phyloP scores from a whole-genome alignment of 2,329 filamentous ascomycete species.

The Monosporascus sp. region DNA sequence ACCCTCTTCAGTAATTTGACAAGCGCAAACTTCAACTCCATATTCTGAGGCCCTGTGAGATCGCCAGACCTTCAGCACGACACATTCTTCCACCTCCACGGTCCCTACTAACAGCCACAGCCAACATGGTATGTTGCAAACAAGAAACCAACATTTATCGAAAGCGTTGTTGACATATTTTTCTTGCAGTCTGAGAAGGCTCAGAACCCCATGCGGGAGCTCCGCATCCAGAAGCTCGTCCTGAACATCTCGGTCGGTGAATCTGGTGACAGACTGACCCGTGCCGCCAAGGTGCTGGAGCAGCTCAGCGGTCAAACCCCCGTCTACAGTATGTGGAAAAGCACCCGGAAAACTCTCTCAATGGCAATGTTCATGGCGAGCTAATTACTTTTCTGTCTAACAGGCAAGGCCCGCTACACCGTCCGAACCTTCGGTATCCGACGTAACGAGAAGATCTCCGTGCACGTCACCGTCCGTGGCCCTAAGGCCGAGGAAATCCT shows the following conservation, averaged over 20 bases:
- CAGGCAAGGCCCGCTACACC: constrained; percentile 99
- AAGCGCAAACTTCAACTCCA: constrained; percentile 1
- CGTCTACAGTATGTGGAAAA: constrained; percentile 78
- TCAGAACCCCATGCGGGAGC: constrained; percentile 98
- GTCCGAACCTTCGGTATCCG: constrained; percentile 99
- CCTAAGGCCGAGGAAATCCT: constrained; percentile 99
- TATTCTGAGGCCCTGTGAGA: constrained; percentile 11
- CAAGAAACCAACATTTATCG: background rate
- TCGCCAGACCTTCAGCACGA: constrained; percentile 6
- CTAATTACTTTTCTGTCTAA: constrained; percentile 12
- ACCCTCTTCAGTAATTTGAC: background rate
- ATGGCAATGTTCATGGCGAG: constrained; percentile 3
- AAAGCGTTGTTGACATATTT: constrained; percentile 17
- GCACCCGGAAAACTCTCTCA: background rate
- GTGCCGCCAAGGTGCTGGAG: constrained; percentile 99
- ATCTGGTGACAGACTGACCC: constrained; percentile 99
- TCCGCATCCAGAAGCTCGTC: constrained; percentile 72
- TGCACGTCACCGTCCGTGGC: constrained; percentile 98
- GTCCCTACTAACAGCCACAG: constrained; percentile 22
- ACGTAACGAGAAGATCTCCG: constrained; percentile 99
- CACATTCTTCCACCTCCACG: constrained; percentile 8
- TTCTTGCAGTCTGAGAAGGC: constrained; percentile 69
- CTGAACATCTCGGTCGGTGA: constrained; percentile 91
- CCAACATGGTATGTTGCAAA: constrained; percentile 33
- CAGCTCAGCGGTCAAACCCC: constrained; percentile 99